Evolutionary conservation across 176 grass and related monocot species (phyloP).

Genomic region (Paspalum vaginatum): DNA sequence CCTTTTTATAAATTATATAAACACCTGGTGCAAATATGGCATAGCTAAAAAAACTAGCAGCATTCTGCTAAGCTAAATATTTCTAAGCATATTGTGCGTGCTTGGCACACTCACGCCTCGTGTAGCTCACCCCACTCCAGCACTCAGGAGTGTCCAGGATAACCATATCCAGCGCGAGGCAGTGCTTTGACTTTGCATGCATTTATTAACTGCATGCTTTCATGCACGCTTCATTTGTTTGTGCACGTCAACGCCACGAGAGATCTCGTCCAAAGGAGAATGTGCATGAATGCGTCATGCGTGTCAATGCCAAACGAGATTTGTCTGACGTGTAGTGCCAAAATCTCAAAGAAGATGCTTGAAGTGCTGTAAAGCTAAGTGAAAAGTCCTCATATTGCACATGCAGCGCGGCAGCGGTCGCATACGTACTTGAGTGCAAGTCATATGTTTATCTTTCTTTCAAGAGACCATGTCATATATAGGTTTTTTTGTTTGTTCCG

Average conservation of each 20-base stretch:
- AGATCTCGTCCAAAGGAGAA: not conserved
- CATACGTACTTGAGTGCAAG: conserved; percentile 19
- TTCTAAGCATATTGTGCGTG: too few species aligned
- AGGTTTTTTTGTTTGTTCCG: not conserved
- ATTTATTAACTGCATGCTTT: not conserved
- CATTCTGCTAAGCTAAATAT: too few species aligned
- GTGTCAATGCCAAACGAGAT: conserved; percentile 19
- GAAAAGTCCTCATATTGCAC: not conserved
- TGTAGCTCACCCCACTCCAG: too few species aligned
- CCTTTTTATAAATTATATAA: too few species aligned
- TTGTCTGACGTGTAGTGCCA: not conserved
- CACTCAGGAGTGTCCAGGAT: too few species aligned
- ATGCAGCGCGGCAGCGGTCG: not conserved
- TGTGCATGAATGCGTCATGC: not conserved
- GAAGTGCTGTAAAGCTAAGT: conserved; percentile 9
- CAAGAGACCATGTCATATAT: not conserved
- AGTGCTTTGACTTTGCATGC: not conserved
- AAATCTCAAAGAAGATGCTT: not conserved
- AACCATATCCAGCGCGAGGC: too few species aligned
- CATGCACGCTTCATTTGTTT: not conserved
- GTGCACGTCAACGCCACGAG: conserved; percentile 17
- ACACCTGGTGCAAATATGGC: too few species aligned
- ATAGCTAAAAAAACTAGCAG: too few species aligned
- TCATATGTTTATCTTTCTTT: conserved; percentile 12
- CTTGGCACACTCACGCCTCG: too few species aligned